Percentiles rank a stretch among this genome's conserved stretches.
phyloP scores from a whole-genome alignment of 2,329 filamentous ascomycete species.

The Lachnellula hyalina region DNA sequence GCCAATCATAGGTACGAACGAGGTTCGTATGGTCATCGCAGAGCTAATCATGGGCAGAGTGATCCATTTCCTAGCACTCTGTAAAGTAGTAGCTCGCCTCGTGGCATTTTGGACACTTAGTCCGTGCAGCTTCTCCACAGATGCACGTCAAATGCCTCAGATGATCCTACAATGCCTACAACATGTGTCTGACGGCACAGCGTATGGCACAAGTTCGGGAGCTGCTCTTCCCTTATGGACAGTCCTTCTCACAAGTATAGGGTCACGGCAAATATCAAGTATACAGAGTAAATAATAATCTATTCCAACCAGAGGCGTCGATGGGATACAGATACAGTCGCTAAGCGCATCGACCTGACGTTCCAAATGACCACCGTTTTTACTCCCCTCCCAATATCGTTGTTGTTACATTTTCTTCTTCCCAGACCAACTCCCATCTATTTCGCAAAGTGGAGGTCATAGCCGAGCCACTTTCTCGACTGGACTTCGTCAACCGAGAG shows the following conservation, averaged over 20 bases:
- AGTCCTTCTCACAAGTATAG: too few relatives aligned
- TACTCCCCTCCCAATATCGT: neutral
- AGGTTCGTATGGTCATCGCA: neutral
- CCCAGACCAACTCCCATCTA: slow-evolving; percentile 35
- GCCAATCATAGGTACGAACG: too few relatives aligned
- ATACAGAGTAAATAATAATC: too few relatives aligned
- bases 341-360: slow-evolving; percentile 14
- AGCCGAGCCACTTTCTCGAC: slow-evolving; percentile 89
- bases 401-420: slow-evolving; percentile 8
- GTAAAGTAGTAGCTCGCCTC: neutral
- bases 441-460: slow-evolving; percentile 98
- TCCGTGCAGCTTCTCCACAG: neutral
- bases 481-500: slow-evolving; percentile 73
- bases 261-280: too few relatives aligned
- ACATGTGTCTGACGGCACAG: too few relatives aligned
- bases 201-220: too few relatives aligned
- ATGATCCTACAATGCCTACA: too few relatives aligned
- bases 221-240: too few relatives aligned
- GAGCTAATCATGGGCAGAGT: neutral
- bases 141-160: neutral
- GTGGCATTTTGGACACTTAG: neutral
- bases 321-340: slow-evolving; percentile 11
- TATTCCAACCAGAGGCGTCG: neutral
- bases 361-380: slow-evolving; percentile 1
- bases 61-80: neutral